phyloP scores from a whole-genome alignment of 225 moss, liverwort and hornwort genomes.

The Bryoerythrophyllum caledonicum region DNA sequence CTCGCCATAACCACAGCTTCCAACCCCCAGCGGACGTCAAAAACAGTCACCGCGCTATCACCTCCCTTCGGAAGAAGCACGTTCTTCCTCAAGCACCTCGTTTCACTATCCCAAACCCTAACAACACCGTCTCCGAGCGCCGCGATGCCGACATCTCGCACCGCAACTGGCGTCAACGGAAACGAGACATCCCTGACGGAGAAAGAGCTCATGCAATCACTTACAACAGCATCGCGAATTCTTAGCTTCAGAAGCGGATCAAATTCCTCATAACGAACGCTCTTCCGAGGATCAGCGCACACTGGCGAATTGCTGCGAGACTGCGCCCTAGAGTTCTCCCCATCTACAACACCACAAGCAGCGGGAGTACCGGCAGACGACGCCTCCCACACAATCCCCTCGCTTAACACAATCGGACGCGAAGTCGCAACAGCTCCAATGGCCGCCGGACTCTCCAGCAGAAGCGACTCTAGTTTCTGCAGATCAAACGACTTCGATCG shows the following conservation, averaged over 20 bases:
- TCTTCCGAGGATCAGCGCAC: not conserved
- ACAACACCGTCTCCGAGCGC: slow-evolving; percentile 44
- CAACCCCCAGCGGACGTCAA: slow-evolving; percentile 37
- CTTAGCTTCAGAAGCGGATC: slow-evolving; percentile 43
- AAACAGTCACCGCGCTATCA: slow-evolving; percentile 27
- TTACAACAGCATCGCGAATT: slow-evolving; percentile 37
- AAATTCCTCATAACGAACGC: slow-evolving; percentile 23
- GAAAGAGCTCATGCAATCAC: slow-evolving; percentile 5
- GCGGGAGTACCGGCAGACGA: too few relatives aligned
- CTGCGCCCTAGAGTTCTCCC: not conserved
- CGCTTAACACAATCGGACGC: slow-evolving; percentile 16
- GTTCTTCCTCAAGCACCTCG: slow-evolving; percentile 25
- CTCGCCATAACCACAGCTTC: slow-evolving; percentile 27
- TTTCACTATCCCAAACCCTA: slow-evolving; percentile 45
- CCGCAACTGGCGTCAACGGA: slow-evolving; percentile 22
- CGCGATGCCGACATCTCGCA: slow-evolving; percentile 3
- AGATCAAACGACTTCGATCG: slow-evolving; percentile 14
- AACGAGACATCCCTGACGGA: not conserved
- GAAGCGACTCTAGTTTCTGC: not conserved
- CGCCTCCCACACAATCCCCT: slow-evolving; percentile 40
- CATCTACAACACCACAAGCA: not conserved
- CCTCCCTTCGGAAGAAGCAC: slow-evolving; percentile 15
- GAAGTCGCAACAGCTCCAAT: slow-evolving; percentile 11
- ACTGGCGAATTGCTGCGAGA: too few relatives aligned
- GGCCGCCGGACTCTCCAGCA: too few relatives aligned